phyloP scores from a whole-genome alignment of 208 protist species.

The Lotmaria passim region DNA sequence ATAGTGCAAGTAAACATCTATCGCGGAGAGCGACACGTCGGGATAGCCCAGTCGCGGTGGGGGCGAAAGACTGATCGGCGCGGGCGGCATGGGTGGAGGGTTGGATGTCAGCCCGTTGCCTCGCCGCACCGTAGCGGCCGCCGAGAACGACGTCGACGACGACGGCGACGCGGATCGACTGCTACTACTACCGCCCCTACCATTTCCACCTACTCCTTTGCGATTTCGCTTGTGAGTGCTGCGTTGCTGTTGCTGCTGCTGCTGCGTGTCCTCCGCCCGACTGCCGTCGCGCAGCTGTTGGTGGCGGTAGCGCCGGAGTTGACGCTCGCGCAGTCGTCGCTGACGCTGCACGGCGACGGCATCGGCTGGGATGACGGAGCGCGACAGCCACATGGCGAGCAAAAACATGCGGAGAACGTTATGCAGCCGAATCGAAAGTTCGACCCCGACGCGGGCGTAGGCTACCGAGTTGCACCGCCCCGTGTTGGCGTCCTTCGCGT shows the following conservation, averaged over 20 bases:
- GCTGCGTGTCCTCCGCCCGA: no score
- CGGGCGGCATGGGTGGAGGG: not conserved
- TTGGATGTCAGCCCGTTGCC: conserved; percentile 3
- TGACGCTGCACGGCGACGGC: conserved; percentile 28
- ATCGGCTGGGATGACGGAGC: conserved; percentile 33
- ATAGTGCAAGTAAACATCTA: conserved; percentile 63
- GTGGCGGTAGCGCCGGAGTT: conserved; percentile 14
- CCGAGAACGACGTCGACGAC: not conserved
- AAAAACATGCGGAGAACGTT: conserved; percentile 41
- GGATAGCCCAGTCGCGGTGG: conserved; percentile 27
- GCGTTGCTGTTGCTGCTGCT: not conserved
- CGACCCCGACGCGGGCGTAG: conserved; percentile 24
- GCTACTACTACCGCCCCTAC: not conserved
- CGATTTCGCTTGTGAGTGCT: not conserved
- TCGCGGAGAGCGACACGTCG: conserved; percentile 21
- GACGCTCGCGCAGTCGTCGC: conserved; percentile 12
- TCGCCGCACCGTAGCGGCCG: not conserved
- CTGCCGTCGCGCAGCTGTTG: conserved; percentile 7
- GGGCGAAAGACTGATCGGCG: not conserved
- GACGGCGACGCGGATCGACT: not conserved
- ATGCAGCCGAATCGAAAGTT: conserved; percentile 36
- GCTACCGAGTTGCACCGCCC: conserved; percentile 24
- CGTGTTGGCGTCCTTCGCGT: conserved; percentile 5
- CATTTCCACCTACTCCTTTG: not conserved
- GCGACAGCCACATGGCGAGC: conserved; percentile 30